These are phyloP conservation scores for Sisymbrium irio DNA, from an alignment of 345 rosid species.

Conservation along the genomic window DNA sequence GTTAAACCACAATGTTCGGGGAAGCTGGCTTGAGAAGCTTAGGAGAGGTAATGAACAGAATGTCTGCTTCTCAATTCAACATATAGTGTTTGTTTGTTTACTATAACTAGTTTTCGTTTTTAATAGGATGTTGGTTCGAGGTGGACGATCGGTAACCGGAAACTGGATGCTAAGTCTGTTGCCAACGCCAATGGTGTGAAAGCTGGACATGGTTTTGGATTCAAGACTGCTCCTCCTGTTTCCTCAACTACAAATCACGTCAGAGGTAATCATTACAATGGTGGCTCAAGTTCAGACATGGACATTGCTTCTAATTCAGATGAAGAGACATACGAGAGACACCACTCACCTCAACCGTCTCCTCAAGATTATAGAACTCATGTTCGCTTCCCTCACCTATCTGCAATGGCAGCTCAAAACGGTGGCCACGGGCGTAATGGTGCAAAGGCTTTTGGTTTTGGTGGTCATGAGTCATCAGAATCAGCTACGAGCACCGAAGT, in stretches of 20 bases:
- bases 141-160: slow-evolving; percentile 26
- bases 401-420: slow-evolving; percentile 25
- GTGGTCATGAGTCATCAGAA: slow-evolving; percentile 52
- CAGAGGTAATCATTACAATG: slow-evolving; percentile 37
- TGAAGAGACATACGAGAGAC: slow-evolving; percentile 46
- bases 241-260: slow-evolving; percentile 35
- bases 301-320: slow-evolving; percentile 60
- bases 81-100: background rate
- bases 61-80: background rate
- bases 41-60: slow-evolving; percentile 24
- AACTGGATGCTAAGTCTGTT: slow-evolving; percentile 35
- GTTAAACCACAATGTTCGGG: slow-evolving; percentile 21
- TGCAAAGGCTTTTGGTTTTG: slow-evolving; percentile 25
- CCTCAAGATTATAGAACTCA: slow-evolving; percentile 50
- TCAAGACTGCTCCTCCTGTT: slow-evolving; percentile 42
- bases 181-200: slow-evolving; percentile 31
- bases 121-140: slow-evolving; percentile 36
- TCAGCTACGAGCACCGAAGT: slow-evolving; percentile 65
- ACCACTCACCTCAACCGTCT: slow-evolving; percentile 48
- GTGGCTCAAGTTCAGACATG: slow-evolving; percentile 63
- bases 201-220: slow-evolving; percentile 32
- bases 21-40: slow-evolving; percentile 32
- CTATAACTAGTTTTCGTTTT: background rate
- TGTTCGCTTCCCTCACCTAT: slow-evolving; percentile 27
- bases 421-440: slow-evolving; percentile 33